phyloP scores from a whole-genome alignment of 192 early-diverging fungal species.

The Podila horticola region DNA sequence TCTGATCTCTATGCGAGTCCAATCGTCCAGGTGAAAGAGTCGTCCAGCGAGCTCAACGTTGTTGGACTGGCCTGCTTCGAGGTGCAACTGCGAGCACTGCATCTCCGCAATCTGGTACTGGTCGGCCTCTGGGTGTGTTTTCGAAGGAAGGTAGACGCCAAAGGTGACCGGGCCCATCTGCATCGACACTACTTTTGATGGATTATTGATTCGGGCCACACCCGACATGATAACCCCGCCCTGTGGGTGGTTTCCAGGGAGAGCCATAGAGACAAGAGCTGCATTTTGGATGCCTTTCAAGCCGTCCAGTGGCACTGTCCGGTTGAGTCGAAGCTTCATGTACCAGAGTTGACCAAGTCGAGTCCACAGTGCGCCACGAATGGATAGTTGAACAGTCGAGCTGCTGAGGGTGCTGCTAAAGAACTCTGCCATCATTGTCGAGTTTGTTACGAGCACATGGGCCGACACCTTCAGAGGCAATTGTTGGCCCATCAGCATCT shows the following conservation, averaged over 20 bases:
- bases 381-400: slow-evolving; percentile 17
- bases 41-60: slow-evolving; percentile 26
- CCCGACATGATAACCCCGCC: slow-evolving; percentile 42
- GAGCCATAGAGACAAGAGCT: slow-evolving; percentile 22
- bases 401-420: slow-evolving; percentile 16
- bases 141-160: slow-evolving; percentile 37
- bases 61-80: slow-evolving; percentile 20
- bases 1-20: slow-evolving; percentile 5
- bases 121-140: slow-evolving; percentile 28
- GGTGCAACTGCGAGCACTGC: slow-evolving; percentile 3
- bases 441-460: slow-evolving; percentile 30
- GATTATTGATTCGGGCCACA: slow-evolving; percentile 33
- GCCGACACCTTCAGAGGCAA: slow-evolving; percentile 23
- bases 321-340: slow-evolving; percentile 24
- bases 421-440: slow-evolving; percentile 41
- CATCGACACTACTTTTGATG: slow-evolving; percentile 25
- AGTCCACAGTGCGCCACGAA: slow-evolving; percentile 27
- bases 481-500: slow-evolving; percentile 21
- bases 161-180: slow-evolving; percentile 31
- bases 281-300: slow-evolving; percentile 39
- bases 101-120: slow-evolving; percentile 43
- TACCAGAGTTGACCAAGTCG: slow-evolving; percentile 33
- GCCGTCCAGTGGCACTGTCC: slow-evolving; percentile 21
- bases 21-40: slow-evolving; percentile 49
- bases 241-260: slow-evolving; percentile 30